phyloP scores from a whole-genome alignment of 495 filamentous ascomycete species.

The Lasiosphaeris hirsuta region DNA sequence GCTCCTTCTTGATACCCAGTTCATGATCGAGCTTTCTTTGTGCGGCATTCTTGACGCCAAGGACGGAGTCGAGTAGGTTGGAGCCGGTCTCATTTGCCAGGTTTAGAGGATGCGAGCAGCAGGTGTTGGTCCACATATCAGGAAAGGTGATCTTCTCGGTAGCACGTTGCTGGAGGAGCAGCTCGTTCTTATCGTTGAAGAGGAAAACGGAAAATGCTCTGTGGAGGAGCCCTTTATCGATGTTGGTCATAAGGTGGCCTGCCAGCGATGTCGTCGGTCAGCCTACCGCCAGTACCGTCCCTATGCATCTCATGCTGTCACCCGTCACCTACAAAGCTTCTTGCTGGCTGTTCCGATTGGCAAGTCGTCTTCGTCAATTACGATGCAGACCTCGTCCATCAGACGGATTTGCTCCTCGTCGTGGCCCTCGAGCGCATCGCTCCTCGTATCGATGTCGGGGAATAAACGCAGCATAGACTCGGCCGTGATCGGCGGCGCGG shows the following conservation, averaged over 20 bases:
- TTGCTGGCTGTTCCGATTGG: constrained; percentile 98
- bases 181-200: constrained; percentile 83
- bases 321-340: constrained; percentile 75
- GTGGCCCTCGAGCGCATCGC: constrained; percentile 75
- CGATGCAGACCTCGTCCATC: constrained; percentile 99
- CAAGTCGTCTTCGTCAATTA: constrained; percentile 83
- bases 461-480: constrained; percentile 86
- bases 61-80: constrained; percentile 72
- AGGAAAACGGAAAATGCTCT: constrained; percentile 97
- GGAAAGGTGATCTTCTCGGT: constrained; percentile 99
- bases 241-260: constrained; percentile 99
- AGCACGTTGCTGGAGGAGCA: constrained; percentile 93
- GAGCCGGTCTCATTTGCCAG: constrained; percentile 88
- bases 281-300: background rate
- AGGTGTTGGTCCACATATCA: constrained; percentile 99
- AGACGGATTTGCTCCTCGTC: constrained; percentile 96
- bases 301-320: background rate
- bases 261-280: constrained; percentile 10
- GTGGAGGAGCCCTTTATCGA: constrained; percentile 90
- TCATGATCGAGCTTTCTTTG: constrained; percentile 92
- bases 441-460: constrained; percentile 90
- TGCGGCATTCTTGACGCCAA: constrained; percentile 85
- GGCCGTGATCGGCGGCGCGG: constrained; percentile 65
- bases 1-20: constrained; percentile 82
- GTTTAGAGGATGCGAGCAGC: constrained; percentile 94